Percentiles rank a stretch among this genome's conserved stretches.
Conservation (phyloP, 768 basidiomycete genomes). For the Panus rudis region DNA sequence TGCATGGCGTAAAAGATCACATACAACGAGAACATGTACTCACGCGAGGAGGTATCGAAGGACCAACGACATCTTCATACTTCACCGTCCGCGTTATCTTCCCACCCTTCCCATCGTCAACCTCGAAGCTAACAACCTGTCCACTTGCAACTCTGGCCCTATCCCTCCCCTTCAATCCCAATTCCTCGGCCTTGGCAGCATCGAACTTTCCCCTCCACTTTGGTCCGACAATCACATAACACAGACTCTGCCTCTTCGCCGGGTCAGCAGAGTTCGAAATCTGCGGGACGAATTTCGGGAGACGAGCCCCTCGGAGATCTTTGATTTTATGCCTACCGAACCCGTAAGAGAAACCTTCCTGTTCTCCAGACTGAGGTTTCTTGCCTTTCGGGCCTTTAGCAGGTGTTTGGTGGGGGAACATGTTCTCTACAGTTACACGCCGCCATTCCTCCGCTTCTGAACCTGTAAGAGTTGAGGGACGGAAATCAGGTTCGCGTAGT, state of each 20-base stretch:
- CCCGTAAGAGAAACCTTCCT: no score
- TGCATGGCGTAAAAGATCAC: neutral
- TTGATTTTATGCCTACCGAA: constrained; percentile 1
- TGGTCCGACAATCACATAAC: constrained; percentile 39
- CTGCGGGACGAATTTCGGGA: constrained; percentile 7
- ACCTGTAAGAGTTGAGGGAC: constrained; percentile 29
- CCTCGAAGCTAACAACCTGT: constrained; percentile 49
- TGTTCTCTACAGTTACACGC: constrained; percentile 40
- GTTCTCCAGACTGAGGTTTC: constrained; percentile 8
- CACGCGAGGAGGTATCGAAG: constrained; percentile 44
- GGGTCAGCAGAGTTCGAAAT: no score
- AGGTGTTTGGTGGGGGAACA: constrained; percentile 38
- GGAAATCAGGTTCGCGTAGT: constrained; percentile 20
- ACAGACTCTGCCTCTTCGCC: constrained; percentile 12
- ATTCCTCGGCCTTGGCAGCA: constrained; percentile 47
- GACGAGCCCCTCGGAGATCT: neutral
- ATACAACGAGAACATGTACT: constrained; percentile 7
- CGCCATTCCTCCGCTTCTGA: constrained; percentile 51
- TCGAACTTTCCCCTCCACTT: constrained; percentile 63
- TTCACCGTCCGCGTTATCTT: constrained; percentile 40
- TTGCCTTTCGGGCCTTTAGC: constrained; percentile 7
- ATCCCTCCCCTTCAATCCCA: constrained; percentile 56
- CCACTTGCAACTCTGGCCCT: constrained; percentile 62
- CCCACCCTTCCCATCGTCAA: constrained; percentile 38
- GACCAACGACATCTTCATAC: constrained; percentile 55